Evolutionary conservation across 2,329 filamentous ascomycete genomes (phyloP).

Genomic region (Byssothecium circinans): DNA sequence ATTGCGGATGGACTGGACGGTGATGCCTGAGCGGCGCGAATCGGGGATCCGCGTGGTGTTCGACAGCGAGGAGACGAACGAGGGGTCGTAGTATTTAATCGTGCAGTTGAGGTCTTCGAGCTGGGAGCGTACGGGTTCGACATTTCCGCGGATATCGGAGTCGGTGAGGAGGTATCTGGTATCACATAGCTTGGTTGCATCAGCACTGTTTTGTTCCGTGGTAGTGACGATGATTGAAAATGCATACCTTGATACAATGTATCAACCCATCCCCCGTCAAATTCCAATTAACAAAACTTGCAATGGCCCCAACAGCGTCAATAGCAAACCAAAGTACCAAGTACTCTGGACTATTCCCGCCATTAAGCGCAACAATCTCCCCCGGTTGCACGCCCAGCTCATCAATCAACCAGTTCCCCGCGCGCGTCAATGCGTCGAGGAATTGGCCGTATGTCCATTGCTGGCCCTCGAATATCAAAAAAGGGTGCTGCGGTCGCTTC

Average conservation of each 20-base stretch:
- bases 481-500: conserved; percentile 34
- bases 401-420: conserved; percentile 42
- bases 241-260: conserved; percentile 37
- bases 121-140: conserved; percentile 30
- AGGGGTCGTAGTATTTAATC: conserved; percentile 35
- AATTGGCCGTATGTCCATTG: conserved; percentile 40
- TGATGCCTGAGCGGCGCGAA: conserved; percentile 23
- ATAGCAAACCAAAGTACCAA: conserved; percentile 44
- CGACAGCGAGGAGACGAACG: conserved; percentile 25
- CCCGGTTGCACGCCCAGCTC: conserved; percentile 34
- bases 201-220: conserved; percentile 39
- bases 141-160: conserved; percentile 54
- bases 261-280: conserved; percentile 38
- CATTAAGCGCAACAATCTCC: conserved; percentile 42
- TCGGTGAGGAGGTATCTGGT: conserved; percentile 48
- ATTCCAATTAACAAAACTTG: conserved; percentile 43
- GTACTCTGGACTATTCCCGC: conserved; percentile 40
- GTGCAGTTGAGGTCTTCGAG: conserved; percentile 24
- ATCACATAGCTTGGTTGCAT: conserved; percentile 56
- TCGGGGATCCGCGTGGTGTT: conserved; percentile 27
- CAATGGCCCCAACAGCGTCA: conserved; percentile 37
- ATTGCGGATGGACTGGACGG: conserved; percentile 27
- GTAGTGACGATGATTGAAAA: conserved; percentile 33
- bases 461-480: conserved; percentile 41
- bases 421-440: conserved; percentile 27